These are phyloP conservation scores for Aspergillus caelatus DNA, from an alignment of 2,329 filamentous ascomycete genomes.

Conservation along the genomic window DNA sequence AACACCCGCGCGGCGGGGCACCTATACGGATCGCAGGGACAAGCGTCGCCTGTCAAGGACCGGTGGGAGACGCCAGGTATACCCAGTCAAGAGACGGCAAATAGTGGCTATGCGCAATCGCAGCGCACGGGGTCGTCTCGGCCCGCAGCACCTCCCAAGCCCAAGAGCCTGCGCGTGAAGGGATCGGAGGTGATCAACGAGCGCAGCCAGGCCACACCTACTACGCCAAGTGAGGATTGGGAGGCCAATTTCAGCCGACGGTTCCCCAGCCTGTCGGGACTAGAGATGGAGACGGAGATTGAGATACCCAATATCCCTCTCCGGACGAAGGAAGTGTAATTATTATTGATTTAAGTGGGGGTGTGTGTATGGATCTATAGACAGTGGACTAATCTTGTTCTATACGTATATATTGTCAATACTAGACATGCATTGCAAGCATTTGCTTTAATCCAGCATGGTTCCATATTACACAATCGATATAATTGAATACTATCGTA, in stretches of 20 bases:
- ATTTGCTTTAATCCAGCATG: too few species aligned
- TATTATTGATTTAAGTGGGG: not conserved
- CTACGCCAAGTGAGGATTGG: conserved; percentile 59
- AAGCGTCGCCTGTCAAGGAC: conserved; percentile 14
- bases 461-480: too few species aligned
- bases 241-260: conserved; percentile 76
- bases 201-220: conserved; percentile 22
- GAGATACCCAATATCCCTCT: conserved; percentile 42
- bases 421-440: not conserved
- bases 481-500: too few species aligned
- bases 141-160: conserved; percentile 63
- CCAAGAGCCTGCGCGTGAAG: conserved; percentile 59
- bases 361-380: not conserved
- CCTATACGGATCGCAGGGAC: conserved; percentile 19
- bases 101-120: conserved; percentile 24
- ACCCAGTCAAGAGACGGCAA: conserved; percentile 22
- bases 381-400: conserved; percentile 15
- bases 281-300: conserved; percentile 80
- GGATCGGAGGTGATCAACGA: conserved; percentile 25
- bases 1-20: conserved; percentile 27
- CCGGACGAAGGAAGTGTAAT: conserved; percentile 47
- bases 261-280: conserved; percentile 79
- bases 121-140: conserved; percentile 39
- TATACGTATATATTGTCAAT: conserved; percentile 12
- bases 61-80: conserved; percentile 18